Evolutionary conservation across 2,329 filamentous ascomycete species (phyloP), one percentile per base, ranked within the genome.

Genomic region (Akanthomyces muscarius): DNA sequence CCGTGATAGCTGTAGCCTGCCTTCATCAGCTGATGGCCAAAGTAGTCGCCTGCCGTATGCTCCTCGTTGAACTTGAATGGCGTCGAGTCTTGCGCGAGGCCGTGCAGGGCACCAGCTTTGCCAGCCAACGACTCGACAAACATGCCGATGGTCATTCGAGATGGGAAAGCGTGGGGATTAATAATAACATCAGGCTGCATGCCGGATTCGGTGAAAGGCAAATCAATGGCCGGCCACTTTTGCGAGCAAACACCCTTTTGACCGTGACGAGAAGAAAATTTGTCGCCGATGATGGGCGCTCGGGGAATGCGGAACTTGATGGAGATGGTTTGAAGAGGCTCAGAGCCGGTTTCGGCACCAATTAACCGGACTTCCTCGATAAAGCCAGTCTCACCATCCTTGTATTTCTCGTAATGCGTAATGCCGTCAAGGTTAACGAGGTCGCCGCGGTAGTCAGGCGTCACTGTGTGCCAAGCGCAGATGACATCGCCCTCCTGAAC

Each of bases 121-220:
- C 95, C 95, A 11, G 95, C 95, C 59, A 99, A 84, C 5, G 93
- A 97, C 80, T 99, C 95, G 72, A 99, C 87, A 77, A 99, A 98
- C 91, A 98, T 98, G 73, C 95, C 95, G 73, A 99, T 99, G 23
- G 95, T 99, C 95, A 99, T 99, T 77, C 95, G 93, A 52, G 94
- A 98, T 8, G 95, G 95, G 84, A 99, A 99, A 72, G 95, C 95
- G 83, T 99, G 95, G 47, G 95, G 95, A 79, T 99, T 99, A 82
- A 99, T 99, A 77, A 99, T 99, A 71, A 97, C 84, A 76, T 99
- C 95, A 11, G 95, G 95, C 72, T 97, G 93, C 65, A 99, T 98
- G 61, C 95, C 95, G 6, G 90, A 91, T 78, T 99, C 95, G 3
- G 91, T 92, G 78, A 98, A 99, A 4, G 95, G 95, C 91, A 99